These are phyloP conservation scores for Avicennia marina DNA, from an alignment of 257 asterid genomes.

Conservation along the genomic window DNA sequence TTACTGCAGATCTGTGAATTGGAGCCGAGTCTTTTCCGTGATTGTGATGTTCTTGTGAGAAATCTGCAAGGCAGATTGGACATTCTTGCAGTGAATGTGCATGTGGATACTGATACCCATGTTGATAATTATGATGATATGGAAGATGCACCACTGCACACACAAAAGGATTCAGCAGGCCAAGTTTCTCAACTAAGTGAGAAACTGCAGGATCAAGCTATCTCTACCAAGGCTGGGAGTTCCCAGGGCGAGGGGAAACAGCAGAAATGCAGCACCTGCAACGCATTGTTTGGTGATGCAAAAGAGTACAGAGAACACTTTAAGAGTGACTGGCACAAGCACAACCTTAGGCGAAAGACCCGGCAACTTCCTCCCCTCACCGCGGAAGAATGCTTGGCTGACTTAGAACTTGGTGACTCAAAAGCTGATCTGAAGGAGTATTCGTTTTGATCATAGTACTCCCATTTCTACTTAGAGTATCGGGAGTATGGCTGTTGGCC, in stretches of 20 bases:
- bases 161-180: slow-evolving; percentile 28
- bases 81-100: slow-evolving; percentile 81
- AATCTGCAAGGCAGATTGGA: slow-evolving; percentile 77
- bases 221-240: slow-evolving; percentile 40
- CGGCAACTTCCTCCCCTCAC: slow-evolving; percentile 82
- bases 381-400: slow-evolving; percentile 77
- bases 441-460: slow-evolving; percentile 78
- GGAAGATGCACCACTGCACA: slow-evolving; percentile 49
- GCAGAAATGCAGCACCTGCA: slow-evolving; percentile 81
- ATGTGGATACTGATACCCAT: slow-evolving; percentile 56
- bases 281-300: slow-evolving; percentile 65
- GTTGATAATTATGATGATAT: slow-evolving; percentile 69
- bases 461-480: too few species aligned
- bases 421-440: slow-evolving; percentile 81
- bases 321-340: slow-evolving; percentile 97
- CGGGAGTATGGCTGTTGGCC: too few species aligned
- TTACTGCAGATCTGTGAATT: slow-evolving; percentile 3
- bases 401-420: slow-evolving; percentile 55
- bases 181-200: slow-evolving; percentile 40
- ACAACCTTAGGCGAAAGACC: slow-evolving; percentile 73
- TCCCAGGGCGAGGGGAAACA: slow-evolving; percentile 53
- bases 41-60: slow-evolving; percentile 61
- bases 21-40: slow-evolving; percentile 4
- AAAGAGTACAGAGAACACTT: slow-evolving; percentile 84
- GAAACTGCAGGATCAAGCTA: slow-evolving; percentile 54